Conservation (phyloP, 192 early-diverging fungal species). For the Podochytrium sp. region DNA sequence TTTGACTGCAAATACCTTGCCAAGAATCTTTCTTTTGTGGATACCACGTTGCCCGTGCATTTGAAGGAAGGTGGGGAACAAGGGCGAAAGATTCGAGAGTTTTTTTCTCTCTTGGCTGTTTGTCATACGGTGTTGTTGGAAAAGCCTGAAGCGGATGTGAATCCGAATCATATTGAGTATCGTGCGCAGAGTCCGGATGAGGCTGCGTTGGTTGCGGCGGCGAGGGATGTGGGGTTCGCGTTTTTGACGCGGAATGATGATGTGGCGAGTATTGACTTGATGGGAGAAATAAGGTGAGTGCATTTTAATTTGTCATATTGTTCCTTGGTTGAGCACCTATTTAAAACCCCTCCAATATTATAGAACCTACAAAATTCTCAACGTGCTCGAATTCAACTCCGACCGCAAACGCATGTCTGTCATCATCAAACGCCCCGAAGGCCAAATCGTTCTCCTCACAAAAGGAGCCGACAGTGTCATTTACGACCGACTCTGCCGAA, state of each 20-base stretch:
- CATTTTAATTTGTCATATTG: not conserved
- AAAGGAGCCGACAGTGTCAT: constrained; percentile 99
- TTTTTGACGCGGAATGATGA: constrained; percentile 80
- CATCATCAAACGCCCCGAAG: constrained; percentile 80
- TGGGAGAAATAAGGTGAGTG: constrained; percentile 63
- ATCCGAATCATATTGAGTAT: constrained; percentile 71
- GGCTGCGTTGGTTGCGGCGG: constrained; percentile 89
- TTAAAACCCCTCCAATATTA: constrained; percentile 13
- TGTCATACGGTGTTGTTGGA: constrained; percentile 97
- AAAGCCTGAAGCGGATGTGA: constrained; percentile 30
- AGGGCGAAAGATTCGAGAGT: constrained; percentile 73
- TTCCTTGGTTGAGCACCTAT: not conserved
- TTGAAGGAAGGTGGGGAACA: constrained; percentile 60
- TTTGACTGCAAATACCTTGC: constrained; percentile 64
- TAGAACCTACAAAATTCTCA: constrained; percentile 75
- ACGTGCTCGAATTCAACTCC: constrained; percentile 93
- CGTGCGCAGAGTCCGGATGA: constrained; percentile 97
- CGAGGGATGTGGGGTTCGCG: constrained; percentile 84
- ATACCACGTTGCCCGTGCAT: constrained; percentile 76
- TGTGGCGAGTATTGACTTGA: constrained; percentile 69
- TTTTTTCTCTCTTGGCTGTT: constrained; percentile 84
- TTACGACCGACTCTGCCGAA: constrained; percentile 69
- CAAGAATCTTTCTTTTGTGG: constrained; percentile 80
- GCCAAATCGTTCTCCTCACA: constrained; percentile 77
- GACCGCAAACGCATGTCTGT: constrained; percentile 95